Percentiles rank a stretch among this genome's conserved stretches.
Conservation (phyloP, 2,329 filamentous ascomycete species). For the Stagonosporopsis cucurbitacearum region DNA sequence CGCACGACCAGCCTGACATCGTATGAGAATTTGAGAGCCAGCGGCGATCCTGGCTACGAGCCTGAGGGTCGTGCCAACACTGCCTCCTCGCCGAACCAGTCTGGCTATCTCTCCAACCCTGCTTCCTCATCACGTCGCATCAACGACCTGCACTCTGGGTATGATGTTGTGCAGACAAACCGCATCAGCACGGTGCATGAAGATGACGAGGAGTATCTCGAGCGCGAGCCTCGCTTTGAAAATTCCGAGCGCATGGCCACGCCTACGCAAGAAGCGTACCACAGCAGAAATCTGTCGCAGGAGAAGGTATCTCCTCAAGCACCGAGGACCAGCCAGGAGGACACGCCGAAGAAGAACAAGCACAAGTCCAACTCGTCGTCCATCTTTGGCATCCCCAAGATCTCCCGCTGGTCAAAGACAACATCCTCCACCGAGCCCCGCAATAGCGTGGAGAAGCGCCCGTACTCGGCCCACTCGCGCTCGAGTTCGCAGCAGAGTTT, state of each 20-base stretch:
- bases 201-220: constrained; percentile 79
- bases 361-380: constrained; percentile 86
- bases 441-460: constrained; percentile 68
- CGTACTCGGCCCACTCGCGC: constrained; percentile 67
- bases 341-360: constrained; percentile 78
- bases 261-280: constrained; percentile 61
- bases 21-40: constrained; percentile 73
- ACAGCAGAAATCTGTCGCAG: constrained; percentile 44
- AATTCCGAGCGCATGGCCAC: constrained; percentile 67
- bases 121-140: constrained; percentile 52
- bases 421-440: constrained; percentile 84
- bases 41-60: constrained; percentile 77
- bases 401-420: constrained; percentile 96
- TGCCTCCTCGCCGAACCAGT: constrained; percentile 75
- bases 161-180: constrained; percentile 67
- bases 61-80: constrained; percentile 81
- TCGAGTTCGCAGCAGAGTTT: constrained; percentile 69
- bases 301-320: constrained; percentile 62
- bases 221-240: constrained; percentile 64
- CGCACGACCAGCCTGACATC: constrained; percentile 65
- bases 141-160: constrained; percentile 56
- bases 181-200: constrained; percentile 86
- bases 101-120: constrained; percentile 74
- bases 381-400: constrained; percentile 77
- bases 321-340: constrained; percentile 69